These are phyloP conservation scores for Leavenworthia alabamica DNA, from an alignment of 345 rosid genomes.

Conservation along the genomic window DNA sequence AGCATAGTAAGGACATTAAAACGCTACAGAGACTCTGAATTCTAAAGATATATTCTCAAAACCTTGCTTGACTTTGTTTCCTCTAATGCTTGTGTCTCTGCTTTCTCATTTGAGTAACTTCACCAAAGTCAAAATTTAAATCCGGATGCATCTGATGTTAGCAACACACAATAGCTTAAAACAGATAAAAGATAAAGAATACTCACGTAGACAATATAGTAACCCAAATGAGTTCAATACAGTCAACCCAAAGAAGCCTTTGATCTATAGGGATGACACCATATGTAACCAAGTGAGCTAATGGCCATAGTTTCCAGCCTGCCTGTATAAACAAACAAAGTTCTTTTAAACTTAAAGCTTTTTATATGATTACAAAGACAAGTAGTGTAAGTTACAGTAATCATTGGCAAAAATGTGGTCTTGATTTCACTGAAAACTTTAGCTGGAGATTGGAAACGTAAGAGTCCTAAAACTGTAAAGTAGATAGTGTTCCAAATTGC, in stretches of 20 bases:
- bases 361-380: background rate
- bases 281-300: conserved; percentile 80
- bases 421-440: conserved; percentile 50
- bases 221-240: conserved; percentile 91
- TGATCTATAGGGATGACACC: conserved; percentile 77
- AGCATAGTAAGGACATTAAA: background rate
- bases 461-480: conserved; percentile 53
- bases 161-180: background rate
- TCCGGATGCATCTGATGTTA: background rate
- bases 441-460: conserved; percentile 64
- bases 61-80: conserved; percentile 49
- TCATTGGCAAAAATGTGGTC: conserved; percentile 67
- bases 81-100: conserved; percentile 39
- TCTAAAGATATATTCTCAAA: background rate
- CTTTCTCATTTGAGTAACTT: conserved; percentile 80
- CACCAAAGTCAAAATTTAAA: conserved; percentile 1
- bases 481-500: conserved; percentile 87
- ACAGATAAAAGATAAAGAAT: conserved; percentile 1
- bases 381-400: conserved; percentile 46
- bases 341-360: background rate
- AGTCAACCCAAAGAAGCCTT: conserved; percentile 96
- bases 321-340: conserved; percentile 42
- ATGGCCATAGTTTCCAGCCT: conserved; percentile 97
- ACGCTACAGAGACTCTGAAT: background rate
- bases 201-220: conserved; percentile 80